These are phyloP conservation scores for Haplosporangium sp. DNA, from an alignment of 371 early-diverging fungal species.

Conservation along the genomic window DNA sequence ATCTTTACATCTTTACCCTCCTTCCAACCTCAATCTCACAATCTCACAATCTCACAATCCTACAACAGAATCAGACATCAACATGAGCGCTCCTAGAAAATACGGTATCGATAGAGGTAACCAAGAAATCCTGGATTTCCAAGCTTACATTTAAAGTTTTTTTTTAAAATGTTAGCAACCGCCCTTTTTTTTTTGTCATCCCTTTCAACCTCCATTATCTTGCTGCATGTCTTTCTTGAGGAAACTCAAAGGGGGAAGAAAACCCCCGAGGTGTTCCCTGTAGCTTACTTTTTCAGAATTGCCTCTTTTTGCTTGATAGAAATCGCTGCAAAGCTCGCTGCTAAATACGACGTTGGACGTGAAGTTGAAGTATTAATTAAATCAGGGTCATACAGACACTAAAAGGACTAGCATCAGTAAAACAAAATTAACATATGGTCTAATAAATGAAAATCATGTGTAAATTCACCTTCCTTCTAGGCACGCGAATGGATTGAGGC, in stretches of 20 bases:
- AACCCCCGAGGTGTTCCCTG: neutral
- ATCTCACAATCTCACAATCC: neutral
- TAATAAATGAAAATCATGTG: too few relatives aligned
- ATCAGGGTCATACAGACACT: neutral
- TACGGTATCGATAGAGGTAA: constrained; percentile 57
- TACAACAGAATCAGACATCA: neutral
- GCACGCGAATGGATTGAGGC: constrained; percentile 76
- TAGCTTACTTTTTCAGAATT: neutral
- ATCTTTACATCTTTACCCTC: too few relatives aligned
- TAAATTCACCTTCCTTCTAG: constrained; percentile 28
- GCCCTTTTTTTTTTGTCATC: constrained; percentile 6
- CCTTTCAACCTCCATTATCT: neutral
- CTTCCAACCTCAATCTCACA: too few relatives aligned
- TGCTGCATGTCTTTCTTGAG: neutral
- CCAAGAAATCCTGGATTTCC: neutral
- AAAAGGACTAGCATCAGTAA: neutral
- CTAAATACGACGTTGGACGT: constrained; percentile 70
- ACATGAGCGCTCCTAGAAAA: constrained; percentile 40
- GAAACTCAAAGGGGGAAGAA: neutral
- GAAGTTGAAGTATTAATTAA: constrained; percentile 55
- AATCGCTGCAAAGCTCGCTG: constrained; percentile 65
- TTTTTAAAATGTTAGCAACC: too few relatives aligned
- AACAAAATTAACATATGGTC: too few relatives aligned
- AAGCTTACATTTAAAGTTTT: constrained; percentile 10
- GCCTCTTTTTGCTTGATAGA: constrained; percentile 45